A percentile compares a stretch with the other conserved stretches of the same genome.
Evolutionary conservation across 345 rosid genomes (phyloP).

Genomic region (Eutrema heterophyllum): DNA sequence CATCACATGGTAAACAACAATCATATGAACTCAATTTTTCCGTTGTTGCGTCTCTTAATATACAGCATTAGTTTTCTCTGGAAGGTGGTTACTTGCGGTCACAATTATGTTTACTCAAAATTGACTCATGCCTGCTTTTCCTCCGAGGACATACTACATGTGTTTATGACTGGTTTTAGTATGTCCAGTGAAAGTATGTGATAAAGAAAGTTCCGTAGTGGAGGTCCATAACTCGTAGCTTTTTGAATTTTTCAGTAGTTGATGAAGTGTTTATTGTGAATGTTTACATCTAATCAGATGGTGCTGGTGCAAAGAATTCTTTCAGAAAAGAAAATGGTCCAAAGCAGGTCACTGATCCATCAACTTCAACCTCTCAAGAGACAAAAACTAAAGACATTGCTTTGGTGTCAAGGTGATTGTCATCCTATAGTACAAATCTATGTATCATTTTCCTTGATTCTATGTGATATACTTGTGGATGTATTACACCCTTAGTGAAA

Average conservation of each 20-base stretch:
- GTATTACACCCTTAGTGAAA: slow-evolving; percentile 4
- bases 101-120: background rate
- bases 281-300: slow-evolving; percentile 50
- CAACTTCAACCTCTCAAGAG: slow-evolving; percentile 41
- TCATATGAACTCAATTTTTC: background rate
- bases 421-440: background rate
- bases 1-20: slow-evolving; percentile 51
- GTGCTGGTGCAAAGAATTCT: slow-evolving; percentile 51
- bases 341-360: slow-evolving; percentile 48
- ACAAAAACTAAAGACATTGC: slow-evolving; percentile 42
- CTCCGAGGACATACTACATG: background rate
- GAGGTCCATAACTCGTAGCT: slow-evolving; percentile 8
- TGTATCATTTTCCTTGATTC: background rate
- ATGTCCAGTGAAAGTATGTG: background rate
- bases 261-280: slow-evolving; percentile 20
- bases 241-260: background rate
- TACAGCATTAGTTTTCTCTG: background rate
- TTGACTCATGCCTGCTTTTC: background rate
- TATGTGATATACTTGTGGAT: background rate
- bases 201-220: background rate
- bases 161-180: slow-evolving; percentile 6
- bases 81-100: background rate
- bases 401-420: slow-evolving; percentile 44
- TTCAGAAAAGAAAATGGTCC: slow-evolving; percentile 50
- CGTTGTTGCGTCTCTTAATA: slow-evolving; percentile 8